Conservation (phyloP, 2,329 filamentous ascomycete species). For the Setomelanomma holmii region DNA sequence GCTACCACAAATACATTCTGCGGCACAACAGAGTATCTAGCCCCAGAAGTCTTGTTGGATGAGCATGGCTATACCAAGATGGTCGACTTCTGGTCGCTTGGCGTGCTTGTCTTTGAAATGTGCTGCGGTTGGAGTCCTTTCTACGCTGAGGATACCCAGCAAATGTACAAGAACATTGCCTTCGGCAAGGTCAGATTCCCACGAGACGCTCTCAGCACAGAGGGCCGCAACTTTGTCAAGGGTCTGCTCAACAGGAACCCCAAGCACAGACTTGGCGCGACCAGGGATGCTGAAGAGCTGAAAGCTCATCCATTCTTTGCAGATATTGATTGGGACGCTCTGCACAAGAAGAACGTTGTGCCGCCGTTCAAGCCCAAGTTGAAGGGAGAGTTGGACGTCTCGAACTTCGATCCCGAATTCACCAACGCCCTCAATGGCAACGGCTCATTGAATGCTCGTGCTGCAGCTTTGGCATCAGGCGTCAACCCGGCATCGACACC, state of each 20-base stretch:
- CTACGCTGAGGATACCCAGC: conserved; percentile 97
- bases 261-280: conserved; percentile 90
- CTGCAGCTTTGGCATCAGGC: conserved; percentile 82
- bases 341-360: conserved; percentile 89
- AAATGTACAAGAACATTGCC: conserved; percentile 99
- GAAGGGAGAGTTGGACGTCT: conserved; percentile 94
- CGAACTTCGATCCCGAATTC: conserved; percentile 98
- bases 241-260: conserved; percentile 96
- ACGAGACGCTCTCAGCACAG: conserved; percentile 88
- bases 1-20: conserved; percentile 99
- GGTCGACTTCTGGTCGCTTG: conserved; percentile 99
- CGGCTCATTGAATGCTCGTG: conserved; percentile 86
- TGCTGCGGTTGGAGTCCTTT: conserved; percentile 99
- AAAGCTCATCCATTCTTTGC: conserved; percentile 94
- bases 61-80: conserved; percentile 99
- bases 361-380: conserved; percentile 98
- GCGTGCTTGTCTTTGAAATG: conserved; percentile 98
- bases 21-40: conserved; percentile 96
- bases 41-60: conserved; percentile 92
- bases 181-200: conserved; percentile 98
- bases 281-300: conserved; percentile 88
- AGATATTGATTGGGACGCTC: conserved; percentile 89
- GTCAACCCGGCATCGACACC: conserved; percentile 86
- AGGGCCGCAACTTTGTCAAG: conserved; percentile 98
- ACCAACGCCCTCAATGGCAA: conserved; percentile 91